Evolutionary conservation across 768 basidiomycete genomes (phyloP), one percentile per base, ranked within the genome.

Genomic region (Clathrus columnatus): DNA sequence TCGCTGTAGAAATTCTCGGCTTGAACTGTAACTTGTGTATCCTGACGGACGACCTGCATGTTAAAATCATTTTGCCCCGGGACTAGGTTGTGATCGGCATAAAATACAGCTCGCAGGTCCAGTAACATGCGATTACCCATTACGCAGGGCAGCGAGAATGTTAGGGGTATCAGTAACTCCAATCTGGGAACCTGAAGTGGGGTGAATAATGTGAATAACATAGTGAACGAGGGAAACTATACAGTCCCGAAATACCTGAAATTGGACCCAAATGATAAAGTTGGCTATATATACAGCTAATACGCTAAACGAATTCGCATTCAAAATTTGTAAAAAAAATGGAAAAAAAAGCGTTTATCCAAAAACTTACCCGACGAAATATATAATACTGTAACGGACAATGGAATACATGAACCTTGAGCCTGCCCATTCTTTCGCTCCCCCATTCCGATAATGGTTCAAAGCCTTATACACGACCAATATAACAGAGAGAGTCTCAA

Each of bases 111-210:
- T 28, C 53, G 45, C 27, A 54, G 18, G 7, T 28, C 27, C 14
- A 54, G 29, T 27, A 54, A 46, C 53, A 54, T 54, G 18, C 53
- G 45, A 23, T 54, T 54, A 16, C 53, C 53, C 11, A 46, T 29
- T 29, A 54, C 27, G 27, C 44, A 30, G 20, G 53, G 53, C 17
- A 54, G 29, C 18, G 53, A 43, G 41, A 46, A 54, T 3, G 53
- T 45, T 7, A 54, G 5, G 23, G 53, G 53, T 18, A 54, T 46
- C 11, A 48, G 29, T 14, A 54, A 24, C 26, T 54, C 53, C 23
- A 54, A 46, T 7, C 44, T n/a, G 4, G 16, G 16, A 29, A 54
- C 29, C 53, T 54, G 28, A 51, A 32, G 41, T 42, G 41, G 20
- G 20, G 20, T 11, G 41, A 11, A 46, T 6, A 7, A 46, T n/a